Percentiles rank a stretch among this genome's conserved stretches.
Evolutionary conservation across 1,139 yeast species (phyloP).

Genomic region (Candida sojae): DNA sequence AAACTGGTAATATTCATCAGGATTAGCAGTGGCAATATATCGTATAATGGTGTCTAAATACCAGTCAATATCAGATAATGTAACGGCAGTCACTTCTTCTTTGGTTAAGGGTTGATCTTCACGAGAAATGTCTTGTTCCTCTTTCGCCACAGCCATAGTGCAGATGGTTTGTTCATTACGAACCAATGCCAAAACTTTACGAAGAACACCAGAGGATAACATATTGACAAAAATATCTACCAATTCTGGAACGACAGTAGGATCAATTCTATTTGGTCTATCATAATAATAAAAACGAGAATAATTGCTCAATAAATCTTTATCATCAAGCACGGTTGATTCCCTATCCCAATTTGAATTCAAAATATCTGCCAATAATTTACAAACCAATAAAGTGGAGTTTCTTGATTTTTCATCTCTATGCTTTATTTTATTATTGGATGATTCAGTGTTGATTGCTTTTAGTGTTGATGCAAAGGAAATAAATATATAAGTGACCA

Average conservation of each 20-base stretch:
- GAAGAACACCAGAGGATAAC: conserved; percentile 24
- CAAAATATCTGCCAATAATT: conserved; percentile 32
- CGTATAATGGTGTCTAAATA: conserved; percentile 47
- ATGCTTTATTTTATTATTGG: conserved; percentile 26
- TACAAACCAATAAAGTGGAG: conserved; percentile 36
- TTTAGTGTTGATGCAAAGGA: conserved; percentile 18
- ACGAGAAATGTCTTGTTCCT: conserved; percentile 10
- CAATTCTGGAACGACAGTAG: conserved; percentile 16
- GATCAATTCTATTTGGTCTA: conserved; percentile 21
- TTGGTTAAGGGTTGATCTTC: conserved; percentile 13
- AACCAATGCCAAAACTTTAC: conserved; percentile 22
- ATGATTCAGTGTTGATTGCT: conserved; percentile 31
- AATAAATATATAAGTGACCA: conserved; percentile 17
- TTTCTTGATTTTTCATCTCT: conserved; percentile 35
- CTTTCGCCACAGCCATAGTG: conserved; percentile 11
- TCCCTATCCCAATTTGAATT: conserved; percentile 30
- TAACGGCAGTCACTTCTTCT: conserved; percentile 8
- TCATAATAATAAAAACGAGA: conserved; percentile 25
- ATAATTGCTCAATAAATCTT: conserved; percentile 22
- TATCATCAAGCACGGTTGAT: conserved; percentile 16
- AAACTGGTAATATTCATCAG: conserved; percentile 47
- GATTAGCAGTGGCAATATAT: conserved; percentile 58
- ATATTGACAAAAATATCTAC: conserved; percentile 23
- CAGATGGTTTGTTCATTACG: conserved; percentile 19
- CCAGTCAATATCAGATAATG: conserved; percentile 37